Base-by-base conservation (phyloP, 2,329 filamentous ascomycete species). In the Myotisia sp. region DNA sequence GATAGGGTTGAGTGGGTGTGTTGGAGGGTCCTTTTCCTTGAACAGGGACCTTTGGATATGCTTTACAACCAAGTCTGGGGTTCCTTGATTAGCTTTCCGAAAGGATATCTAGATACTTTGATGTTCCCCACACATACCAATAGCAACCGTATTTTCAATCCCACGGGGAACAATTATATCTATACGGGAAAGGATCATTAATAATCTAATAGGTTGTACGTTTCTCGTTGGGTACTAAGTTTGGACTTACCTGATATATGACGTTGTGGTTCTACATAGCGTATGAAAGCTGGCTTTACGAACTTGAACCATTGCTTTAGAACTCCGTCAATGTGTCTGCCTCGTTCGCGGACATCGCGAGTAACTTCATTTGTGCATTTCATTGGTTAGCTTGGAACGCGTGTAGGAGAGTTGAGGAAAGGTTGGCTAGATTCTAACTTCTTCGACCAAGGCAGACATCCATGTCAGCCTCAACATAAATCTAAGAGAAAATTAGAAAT, bases 241-340 rank as follows among this genome's bases (percentile, higher is more conserved):
- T 18, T 12, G 21, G 8, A 53, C 63, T 48, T 59, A 79, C 76
- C 76, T 47, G 85, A 85, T 30, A 87, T 76, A 46, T 85, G 79
- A 36, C 85, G 71, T 55, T 98, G 90, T 21, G 90, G 90, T 42
- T 92, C 79, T 37, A 98, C 90, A 51, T 74, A 95, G 67, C 79
- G 83, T 55, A 87, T 80, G 49, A 92, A 95, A 51, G 95, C 95
- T 3, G 90, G 90, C 59, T 98, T 98, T 27, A 98, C 90, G 53
- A 81, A 98, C 7, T 64, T 65, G 54, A 95, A 94, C 90, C 90
- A 98, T 56, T 98, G 90, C 58, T 95, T 95, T 55, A 98, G 86
- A 50, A 86, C 87, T 26, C 90, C 90, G 52, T 94, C 81, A 37
- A 95, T 80, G 50, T 93, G 87, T 51, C 90, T 73, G 3, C 82